Evolutionary conservation across 140 eudicot species (phyloP).

Genomic region (Flaveria floridana): DNA sequence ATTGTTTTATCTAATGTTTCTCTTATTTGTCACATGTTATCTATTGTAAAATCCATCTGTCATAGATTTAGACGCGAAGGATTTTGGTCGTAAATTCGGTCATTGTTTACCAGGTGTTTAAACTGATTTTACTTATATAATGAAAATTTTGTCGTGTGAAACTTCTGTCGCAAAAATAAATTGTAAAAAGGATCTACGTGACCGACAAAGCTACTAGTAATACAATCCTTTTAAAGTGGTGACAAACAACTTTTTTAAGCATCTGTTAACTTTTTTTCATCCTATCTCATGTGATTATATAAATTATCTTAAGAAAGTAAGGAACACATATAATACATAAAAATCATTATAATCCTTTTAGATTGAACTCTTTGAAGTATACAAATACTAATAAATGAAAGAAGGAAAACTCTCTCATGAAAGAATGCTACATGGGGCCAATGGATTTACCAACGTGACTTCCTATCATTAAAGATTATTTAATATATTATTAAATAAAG

Average conservation of each 20-base stretch:
- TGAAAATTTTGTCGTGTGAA: too few relatives aligned
- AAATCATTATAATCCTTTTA: background rate
- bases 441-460: background rate
- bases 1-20: background rate
- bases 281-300: too few relatives aligned
- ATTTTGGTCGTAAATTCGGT: background rate
- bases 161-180: too few relatives aligned
- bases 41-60: too few relatives aligned
- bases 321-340: too few relatives aligned
- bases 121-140: too few relatives aligned
- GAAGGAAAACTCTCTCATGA: constrained; percentile 16
- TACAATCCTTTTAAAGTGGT: background rate
- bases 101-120: background rate
- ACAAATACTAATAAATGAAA: constrained; percentile 7
- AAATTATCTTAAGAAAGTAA: too few relatives aligned
- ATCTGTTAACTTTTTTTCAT: too few relatives aligned
- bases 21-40: background rate
- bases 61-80: too few relatives aligned
- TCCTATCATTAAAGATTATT: constrained; percentile 8
- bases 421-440: constrained; percentile 38
- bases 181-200: background rate
- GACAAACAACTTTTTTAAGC: too few relatives aligned
- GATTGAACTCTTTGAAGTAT: background rate
- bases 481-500: constrained; percentile 4
- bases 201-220: background rate